Percentiles rank a stretch among this genome's conserved stretches.
phyloP scores from a whole-genome alignment of 768 basidiomycete species.

The Suillus occidentalis region DNA sequence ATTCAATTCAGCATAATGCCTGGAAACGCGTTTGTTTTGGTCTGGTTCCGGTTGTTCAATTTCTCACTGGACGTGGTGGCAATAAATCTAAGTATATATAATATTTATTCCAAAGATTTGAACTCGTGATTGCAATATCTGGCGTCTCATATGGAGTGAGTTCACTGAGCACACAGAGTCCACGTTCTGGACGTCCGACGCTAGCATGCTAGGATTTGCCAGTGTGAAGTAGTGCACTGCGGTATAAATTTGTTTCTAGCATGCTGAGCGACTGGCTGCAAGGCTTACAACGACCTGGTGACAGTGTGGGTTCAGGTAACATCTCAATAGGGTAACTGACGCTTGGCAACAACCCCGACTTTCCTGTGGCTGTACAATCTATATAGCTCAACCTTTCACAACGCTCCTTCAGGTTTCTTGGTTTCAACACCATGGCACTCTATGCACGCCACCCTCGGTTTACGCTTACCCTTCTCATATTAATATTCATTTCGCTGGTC shows the following conservation, averaged over 20 bases:
- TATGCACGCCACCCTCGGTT: constrained; percentile 32
- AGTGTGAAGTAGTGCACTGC: background rate
- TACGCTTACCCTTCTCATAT: constrained; percentile 26
- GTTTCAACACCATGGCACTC: constrained; percentile 22
- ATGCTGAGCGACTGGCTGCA: too few relatives aligned
- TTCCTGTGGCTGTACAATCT: background rate
- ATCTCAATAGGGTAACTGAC: background rate
- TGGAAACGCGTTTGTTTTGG: background rate
- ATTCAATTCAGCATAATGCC: background rate
- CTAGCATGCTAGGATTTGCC: background rate
- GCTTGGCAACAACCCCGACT: background rate
- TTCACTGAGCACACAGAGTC: background rate
- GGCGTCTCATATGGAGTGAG: too few relatives aligned
- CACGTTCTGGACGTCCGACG: background rate
- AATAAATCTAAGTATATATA: background rate
- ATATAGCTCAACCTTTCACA: background rate
- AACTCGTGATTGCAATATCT: background rate
- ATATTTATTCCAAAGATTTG: background rate
- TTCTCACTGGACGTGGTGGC: background rate
- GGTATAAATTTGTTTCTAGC: background rate
- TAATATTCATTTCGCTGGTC: constrained; percentile 27
- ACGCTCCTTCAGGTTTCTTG: constrained; percentile 10
- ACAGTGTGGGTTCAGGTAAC: background rate
- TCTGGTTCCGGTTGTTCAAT: background rate
- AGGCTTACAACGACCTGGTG: background rate